phyloP scores from a whole-genome alignment of 1,284 basidiomycete species.

The Ganoderma lucidum region DNA sequence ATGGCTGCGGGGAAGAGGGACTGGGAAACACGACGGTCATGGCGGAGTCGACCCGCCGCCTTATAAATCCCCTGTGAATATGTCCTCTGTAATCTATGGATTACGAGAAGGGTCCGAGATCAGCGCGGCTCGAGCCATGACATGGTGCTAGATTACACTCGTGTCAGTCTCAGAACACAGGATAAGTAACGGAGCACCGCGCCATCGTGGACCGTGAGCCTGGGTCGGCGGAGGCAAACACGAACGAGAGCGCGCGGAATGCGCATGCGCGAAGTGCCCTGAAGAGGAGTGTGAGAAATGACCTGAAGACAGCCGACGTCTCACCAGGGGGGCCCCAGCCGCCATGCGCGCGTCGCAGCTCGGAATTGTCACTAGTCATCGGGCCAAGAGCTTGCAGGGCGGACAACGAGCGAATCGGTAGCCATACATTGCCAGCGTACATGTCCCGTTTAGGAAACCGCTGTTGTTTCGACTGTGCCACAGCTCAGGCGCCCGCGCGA shows the following conservation, averaged over 20 bases:
- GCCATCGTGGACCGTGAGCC: conserved; percentile 15
- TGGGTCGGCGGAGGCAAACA: conserved; percentile 20
- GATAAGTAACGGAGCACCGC: conserved; percentile 14
- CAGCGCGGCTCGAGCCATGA: conserved; percentile 22
- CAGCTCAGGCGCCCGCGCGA: conserved; percentile 19
- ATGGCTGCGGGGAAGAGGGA: conserved; percentile 40
- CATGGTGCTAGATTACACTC: conserved; percentile 15
- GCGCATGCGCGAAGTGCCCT: conserved; percentile 23
- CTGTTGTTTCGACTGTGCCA: conserved; percentile 32
- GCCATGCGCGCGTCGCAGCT: conserved; percentile 13
- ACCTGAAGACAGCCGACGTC: conserved; percentile 2
- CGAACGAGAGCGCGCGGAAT: conserved; percentile 31
- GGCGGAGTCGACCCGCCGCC: not conserved
- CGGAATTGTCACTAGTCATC: conserved; percentile 25
- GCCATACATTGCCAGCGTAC: conserved; percentile 22
- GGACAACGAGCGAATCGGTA: conserved; percentile 25
- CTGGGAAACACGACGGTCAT: conserved; percentile 17
- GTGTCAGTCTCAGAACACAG: conserved; percentile 17
- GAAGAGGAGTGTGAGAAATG: conserved; percentile 27
- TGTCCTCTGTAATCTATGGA: conserved; percentile 20
- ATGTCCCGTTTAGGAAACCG: conserved; percentile 24
- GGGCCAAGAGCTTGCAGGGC: conserved; percentile 17
- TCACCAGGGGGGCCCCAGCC: conserved; percentile 23
- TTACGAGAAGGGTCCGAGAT: conserved; percentile 30
- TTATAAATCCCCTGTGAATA: conserved; percentile 17